Base-by-base conservation (phyloP, 768 basidiomycete genomes). In the Albatrellus ellisii region DNA sequence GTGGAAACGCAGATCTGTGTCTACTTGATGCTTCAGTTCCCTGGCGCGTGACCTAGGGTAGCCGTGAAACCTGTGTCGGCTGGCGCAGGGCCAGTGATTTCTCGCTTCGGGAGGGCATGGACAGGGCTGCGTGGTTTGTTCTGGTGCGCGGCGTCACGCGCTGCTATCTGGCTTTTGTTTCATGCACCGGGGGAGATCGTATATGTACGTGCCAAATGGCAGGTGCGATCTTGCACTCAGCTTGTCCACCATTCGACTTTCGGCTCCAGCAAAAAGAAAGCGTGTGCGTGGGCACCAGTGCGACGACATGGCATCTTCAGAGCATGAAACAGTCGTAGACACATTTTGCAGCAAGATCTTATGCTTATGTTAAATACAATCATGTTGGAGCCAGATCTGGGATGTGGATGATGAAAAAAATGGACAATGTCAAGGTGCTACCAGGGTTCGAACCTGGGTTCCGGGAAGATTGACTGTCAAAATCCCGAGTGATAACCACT, bases 401-500 rank as follows among this genome's bases (percentile, higher is more conserved):
- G 14, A 17, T 32, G 14, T 14, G 2, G 14, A 32, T 14, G 29
- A 32, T 14, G 29, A 14, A 17, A 12, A 17, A 32, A 17, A 11
- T 12, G 6, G 4, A 4, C 18, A 7, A 5, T 17, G 6, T 14
- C 2, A 1, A 47, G 47, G 47, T 48, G 39, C 46, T 48, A 41
- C 47, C 47, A 48, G 47, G 47, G 47, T 48, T 48, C 47, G 47
- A 48, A 48, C 47, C 47, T 48, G 47, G 47, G 47, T 48, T 47
- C 36, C 47, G 47, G 47, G 47, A 48, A 48, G 35, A 14, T 42
- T 29, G 26, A 20, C 4, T 12, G 4, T 48, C 47, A 48, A 48
- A 48, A 48, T 47, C 47, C 47, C 47, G 47, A 39, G 47, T 48
- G 47, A 48, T 48, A 42, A 48, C 47, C 47, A 46, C 47, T 48